Evolutionary conservation across 78 protist genomes (phyloP), one percentile per base, ranked within the genome.

Genomic region (Cavenderia fasciculata): DNA sequence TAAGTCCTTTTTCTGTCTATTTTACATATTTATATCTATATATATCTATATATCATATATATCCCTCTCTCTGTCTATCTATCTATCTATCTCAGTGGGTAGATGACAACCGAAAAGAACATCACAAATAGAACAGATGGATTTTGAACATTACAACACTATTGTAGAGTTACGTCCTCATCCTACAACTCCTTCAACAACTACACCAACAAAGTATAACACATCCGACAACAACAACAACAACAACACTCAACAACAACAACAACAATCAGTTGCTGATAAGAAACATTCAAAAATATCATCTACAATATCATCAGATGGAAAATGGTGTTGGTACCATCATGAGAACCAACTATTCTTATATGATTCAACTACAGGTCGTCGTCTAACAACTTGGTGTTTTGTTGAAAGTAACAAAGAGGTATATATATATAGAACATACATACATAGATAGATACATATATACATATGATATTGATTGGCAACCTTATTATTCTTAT

Each of bases 381-480:
- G 23, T 27, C 71, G 89, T 66, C 36, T 79, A 16, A 79, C 89
- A 12, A 65, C 75, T 41, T 79, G 27, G 25, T 68, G 89, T 68
- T 79, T 79, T 31, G 36, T 56, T n/a, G 77, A 79, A n/a, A 18
- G 68, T 21, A 27, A 59, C 38, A 23, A 29, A 1, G 89, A 79
- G 16, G 89, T 79, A 79, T 7, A 57, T 44, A 4, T 4, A 7
- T 21, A 12, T 41, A 16, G 6, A 46, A 21, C 6, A 16, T 12
- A 31, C 6, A 4, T 18, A 12, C 16, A 12, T 61, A 34, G 23
- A 27, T 59, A 19, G 65, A 59, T 21, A 59, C 65, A 10, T 40
- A 38, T 43, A 65, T 36, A 19, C 2, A 10, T 65, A 10, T 14
- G 4, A 7, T 16, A 4, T 43, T 36, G 16, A 23, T 27, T 65